A percentile compares a stretch with the other conserved stretches of the same genome.
These are phyloP conservation scores for Pseudonitzschia delicatissima DNA, from an alignment of 108 stramenopile genomes.

Conservation along the genomic window DNA sequence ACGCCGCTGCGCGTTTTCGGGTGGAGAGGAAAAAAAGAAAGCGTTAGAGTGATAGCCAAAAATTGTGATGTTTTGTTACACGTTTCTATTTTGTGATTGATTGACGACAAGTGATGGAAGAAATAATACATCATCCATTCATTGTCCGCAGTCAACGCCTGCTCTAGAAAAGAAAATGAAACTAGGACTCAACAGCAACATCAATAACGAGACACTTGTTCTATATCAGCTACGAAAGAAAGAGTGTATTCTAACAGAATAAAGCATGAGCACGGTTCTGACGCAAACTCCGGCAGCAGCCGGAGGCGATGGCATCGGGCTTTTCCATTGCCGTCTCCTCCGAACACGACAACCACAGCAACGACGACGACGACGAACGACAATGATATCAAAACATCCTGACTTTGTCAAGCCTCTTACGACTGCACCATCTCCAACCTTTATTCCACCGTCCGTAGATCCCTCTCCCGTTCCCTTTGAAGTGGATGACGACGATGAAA, in stretches of 20 bases:
- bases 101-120: not conserved
- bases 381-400: not conserved
- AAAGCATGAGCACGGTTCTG: not conserved
- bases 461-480: not conserved
- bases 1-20: too few species aligned
- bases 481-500: not conserved
- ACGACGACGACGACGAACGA: not conserved
- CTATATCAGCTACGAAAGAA: not conserved
- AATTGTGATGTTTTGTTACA: too few species aligned
- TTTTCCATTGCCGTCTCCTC: not conserved
- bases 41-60: too few species aligned
- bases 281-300: not conserved
- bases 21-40: too few species aligned
- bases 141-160: not conserved
- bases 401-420: too few species aligned
- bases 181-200: not conserved
- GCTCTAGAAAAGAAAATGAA: too few species aligned
- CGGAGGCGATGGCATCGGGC: conserved; percentile 1
- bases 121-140: not conserved
- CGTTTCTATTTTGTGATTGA: too few species aligned
- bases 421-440: not conserved
- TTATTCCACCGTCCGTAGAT: not conserved
- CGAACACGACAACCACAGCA: not conserved
- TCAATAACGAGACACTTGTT: too few species aligned
- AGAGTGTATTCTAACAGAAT: not conserved